Evolutionary conservation across 73 alveolate genomes (phyloP), one percentile per base, ranked within the genome.

Genomic region (Symbiodinium natans): DNA sequence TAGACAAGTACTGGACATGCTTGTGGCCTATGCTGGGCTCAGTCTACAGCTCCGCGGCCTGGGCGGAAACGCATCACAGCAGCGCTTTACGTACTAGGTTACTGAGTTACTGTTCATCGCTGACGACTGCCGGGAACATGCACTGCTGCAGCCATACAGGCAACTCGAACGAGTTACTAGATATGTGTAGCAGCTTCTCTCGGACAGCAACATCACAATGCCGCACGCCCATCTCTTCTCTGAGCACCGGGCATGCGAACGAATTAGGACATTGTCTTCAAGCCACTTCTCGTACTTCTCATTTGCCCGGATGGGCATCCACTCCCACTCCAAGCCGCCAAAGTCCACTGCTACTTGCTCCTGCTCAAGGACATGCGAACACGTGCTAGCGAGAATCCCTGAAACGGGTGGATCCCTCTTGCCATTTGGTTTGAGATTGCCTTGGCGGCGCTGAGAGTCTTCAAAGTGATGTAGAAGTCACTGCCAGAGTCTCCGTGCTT

Each of bases 251-350:
- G 75, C 92, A 42, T 83, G 92, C 5, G 73, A 41, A 29, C 92
- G 92, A 27, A 90, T 85, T 42, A 41, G 56, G 52, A 73, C 88
- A 17, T 90, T 90, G 48, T 90, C 97, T 21, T 90, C 97, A 42
- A 90, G 41, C 97, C 97, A 90, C 52, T 90, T 90, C 36, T 68
- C 39, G 52, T 90, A 90, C 54, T 71, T 41, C 77, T 90, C 88
- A 40, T 90, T 90, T 75, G 97, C 97, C 80, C 80, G 87, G 77
- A 90, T 90, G 41, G 97, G 97, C 52, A 68, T 84, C 87, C 87
- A 90, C 43, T 90, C 97, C 43, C 41, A 90, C 29, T 71, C 41
- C 54, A 90, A 90, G 54, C 97, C 97, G 8, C 97, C 97, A 41
- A 90, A 90, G 29, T 90, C 97, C 33, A 90, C 48, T 54, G 38